A percentile compares a stretch with the other conserved stretches of the same genome.
Conservation (phyloP, 2,329 filamentous ascomycete genomes). For the Colletotrichum noveboracense region DNA sequence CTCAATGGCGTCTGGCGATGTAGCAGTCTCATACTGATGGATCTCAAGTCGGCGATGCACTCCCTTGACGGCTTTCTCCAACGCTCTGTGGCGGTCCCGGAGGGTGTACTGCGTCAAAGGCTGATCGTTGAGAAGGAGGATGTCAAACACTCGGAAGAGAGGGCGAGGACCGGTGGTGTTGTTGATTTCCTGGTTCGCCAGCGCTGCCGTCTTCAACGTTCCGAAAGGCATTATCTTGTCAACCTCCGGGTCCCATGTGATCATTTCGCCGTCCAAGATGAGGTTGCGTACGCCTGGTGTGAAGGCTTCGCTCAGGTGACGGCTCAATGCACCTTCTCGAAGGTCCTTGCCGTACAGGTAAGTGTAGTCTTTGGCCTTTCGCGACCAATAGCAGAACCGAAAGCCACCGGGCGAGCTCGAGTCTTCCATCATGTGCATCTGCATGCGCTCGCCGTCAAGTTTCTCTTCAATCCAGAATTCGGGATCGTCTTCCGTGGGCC, state of each 20-base stretch:
- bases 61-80: conserved; percentile 72
- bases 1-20: conserved; percentile 75
- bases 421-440: conserved; percentile 88
- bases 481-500: conserved; percentile 70
- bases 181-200: conserved; percentile 78
- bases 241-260: conserved; percentile 90
- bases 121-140: conserved; percentile 84
- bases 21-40: conserved; percentile 73
- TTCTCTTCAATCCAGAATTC: conserved; percentile 99
- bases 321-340: conserved; percentile 80
- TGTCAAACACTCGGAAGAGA: conserved; percentile 87
- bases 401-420: conserved; percentile 69
- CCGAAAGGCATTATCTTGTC: conserved; percentile 90
- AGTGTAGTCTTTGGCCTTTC: conserved; percentile 95
- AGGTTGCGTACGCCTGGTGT: conserved; percentile 78
- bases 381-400: conserved; percentile 88
- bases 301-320: conserved; percentile 81
- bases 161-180: conserved; percentile 71
- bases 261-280: conserved; percentile 97
- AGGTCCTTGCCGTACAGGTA: conserved; percentile 87
- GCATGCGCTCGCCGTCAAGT: conserved; percentile 95
- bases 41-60: conserved; percentile 83
- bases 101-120: conserved; percentile 83
- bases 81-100: conserved; percentile 76
- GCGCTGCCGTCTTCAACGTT: conserved; percentile 88